Conservation (phyloP, 495 filamentous ascomycete genomes). For the Aspergillus coremiiformis region DNA sequence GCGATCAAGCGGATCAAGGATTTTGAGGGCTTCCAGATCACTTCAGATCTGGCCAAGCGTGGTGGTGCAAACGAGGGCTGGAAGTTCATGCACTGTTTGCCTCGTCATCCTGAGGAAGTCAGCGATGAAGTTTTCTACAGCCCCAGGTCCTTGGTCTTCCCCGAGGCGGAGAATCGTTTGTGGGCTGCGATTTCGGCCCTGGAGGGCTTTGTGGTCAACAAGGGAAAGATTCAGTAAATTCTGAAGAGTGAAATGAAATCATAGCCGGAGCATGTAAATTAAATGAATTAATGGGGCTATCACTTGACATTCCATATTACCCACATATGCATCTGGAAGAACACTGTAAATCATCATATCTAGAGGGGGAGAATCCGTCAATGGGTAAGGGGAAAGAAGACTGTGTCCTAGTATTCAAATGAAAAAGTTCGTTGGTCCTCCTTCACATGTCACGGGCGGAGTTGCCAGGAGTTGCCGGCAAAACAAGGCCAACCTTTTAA, state of each 20-base stretch:
- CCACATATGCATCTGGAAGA: too few relatives aligned
- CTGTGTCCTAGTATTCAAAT: background rate
- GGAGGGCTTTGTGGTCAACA: slow-evolving; percentile 86
- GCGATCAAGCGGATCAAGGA: slow-evolving; percentile 63
- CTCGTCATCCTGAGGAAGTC: slow-evolving; percentile 90
- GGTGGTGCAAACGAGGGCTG: slow-evolving; percentile 84
- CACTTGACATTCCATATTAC: background rate
- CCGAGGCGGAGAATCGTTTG: slow-evolving; percentile 87
- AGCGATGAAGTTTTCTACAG: slow-evolving; percentile 91
- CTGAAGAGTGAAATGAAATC: too few relatives aligned
- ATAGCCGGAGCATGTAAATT: background rate
- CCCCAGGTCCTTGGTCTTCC: slow-evolving; percentile 73
- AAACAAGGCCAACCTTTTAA: background rate
- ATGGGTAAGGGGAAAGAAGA: too few relatives aligned
- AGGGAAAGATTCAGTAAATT: slow-evolving; percentile 58
- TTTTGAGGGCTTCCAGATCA: slow-evolving; percentile 88
- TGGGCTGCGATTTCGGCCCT: slow-evolving; percentile 83
- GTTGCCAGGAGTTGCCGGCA: background rate
- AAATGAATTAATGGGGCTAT: background rate
- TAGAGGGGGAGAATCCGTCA: too few relatives aligned
- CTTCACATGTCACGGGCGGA: slow-evolving; percentile 6
- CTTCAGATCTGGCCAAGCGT: slow-evolving; percentile 66
- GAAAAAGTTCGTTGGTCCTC: background rate
- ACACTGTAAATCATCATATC: too few relatives aligned
- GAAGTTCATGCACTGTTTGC: slow-evolving; percentile 99